Percentiles rank a stretch among this genome's conserved stretches.
Conservation (phyloP, 768 basidiomycete species). For the Tylopilus sp. region DNA sequence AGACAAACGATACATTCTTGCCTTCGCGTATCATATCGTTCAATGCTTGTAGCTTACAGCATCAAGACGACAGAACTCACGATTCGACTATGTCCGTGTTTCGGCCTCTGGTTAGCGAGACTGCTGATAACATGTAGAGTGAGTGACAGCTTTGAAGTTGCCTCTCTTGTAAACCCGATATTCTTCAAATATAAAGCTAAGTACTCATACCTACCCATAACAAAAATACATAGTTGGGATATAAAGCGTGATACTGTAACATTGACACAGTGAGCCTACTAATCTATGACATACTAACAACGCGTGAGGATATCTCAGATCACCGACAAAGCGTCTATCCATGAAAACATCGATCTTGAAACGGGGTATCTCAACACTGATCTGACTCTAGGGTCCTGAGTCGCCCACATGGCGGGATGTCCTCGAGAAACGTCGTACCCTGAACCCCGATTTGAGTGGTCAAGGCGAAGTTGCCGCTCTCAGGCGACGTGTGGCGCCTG, state of each 20-base stretch:
- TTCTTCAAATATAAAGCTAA: no score
- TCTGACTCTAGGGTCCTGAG: not conserved
- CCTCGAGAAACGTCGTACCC: not conserved
- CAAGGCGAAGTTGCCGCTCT: not conserved
- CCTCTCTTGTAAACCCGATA: no score
- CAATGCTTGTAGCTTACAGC: no score
- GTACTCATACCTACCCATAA: no score
- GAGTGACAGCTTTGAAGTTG: no score
- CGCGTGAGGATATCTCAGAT: not conserved
- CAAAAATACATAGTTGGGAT: not conserved
- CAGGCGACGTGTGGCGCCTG: not conserved
- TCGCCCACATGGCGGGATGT: not conserved
- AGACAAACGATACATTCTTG: no score
- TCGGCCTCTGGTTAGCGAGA: no score
- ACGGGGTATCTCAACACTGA: not conserved
- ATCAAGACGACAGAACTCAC: no score
- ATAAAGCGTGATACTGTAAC: not conserved
- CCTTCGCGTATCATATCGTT: no score
- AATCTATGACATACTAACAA: not conserved
- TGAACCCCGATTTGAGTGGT: slow-evolving; percentile 4
- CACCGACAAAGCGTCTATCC: not conserved
- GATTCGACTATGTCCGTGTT: no score
- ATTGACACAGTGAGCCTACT: not conserved
- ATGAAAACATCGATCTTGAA: not conserved
- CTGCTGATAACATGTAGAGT: no score